Evolutionary conservation across 1,139 yeast genomes (phyloP), one percentile per base, ranked within the genome.

Genomic region (Diutina sp.): DNA sequence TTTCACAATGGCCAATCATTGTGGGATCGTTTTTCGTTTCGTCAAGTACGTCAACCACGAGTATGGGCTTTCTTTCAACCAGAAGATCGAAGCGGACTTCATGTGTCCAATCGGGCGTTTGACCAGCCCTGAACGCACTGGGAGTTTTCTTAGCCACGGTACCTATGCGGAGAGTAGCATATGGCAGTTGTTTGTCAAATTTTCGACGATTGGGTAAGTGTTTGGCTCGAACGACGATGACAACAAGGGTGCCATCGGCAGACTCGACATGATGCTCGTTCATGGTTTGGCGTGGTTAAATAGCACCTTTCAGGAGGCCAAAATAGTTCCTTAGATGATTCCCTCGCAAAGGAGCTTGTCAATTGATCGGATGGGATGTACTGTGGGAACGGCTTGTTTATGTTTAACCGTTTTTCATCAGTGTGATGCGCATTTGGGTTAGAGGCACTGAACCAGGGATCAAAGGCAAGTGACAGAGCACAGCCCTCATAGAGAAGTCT

Each of bases 141-240:
- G 83, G 83, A 0, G 96, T 88, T 61, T 87, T 81, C 61, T 85
- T 80, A 28, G 95, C 93, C 59, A 80, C 80, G 57, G 88, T 87
- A n/a, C 91, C 95, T 3, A 90, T 76, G 58, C 97, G 73, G 16
- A 88, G 77, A 12, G 91, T 82, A 55, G 89, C 86, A 69, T 87
- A 90, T 0, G 97, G 97, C 60, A 89, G 85, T 69, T 90, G 97
- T 64, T 90, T 90, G 62, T 93, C 97, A 46, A 90, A 72, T 58
- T 85, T 87, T 51, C 93, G 75, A 59, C 91, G 72, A 68, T 90
- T 91, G 16, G 96, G 95, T 53, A 90, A 77, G 66, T 90, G 93
- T 63, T 80, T 81, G 2, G 86, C 89, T 57, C 84, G 68, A 57
- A 78, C 75, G 9, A 77, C 78, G 57, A 76, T 72, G 25, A 77